These are phyloP conservation scores for Neofusicoccum cordaticola DNA, from an alignment of 2,329 filamentous ascomycete genomes.

Conservation along the genomic window DNA sequence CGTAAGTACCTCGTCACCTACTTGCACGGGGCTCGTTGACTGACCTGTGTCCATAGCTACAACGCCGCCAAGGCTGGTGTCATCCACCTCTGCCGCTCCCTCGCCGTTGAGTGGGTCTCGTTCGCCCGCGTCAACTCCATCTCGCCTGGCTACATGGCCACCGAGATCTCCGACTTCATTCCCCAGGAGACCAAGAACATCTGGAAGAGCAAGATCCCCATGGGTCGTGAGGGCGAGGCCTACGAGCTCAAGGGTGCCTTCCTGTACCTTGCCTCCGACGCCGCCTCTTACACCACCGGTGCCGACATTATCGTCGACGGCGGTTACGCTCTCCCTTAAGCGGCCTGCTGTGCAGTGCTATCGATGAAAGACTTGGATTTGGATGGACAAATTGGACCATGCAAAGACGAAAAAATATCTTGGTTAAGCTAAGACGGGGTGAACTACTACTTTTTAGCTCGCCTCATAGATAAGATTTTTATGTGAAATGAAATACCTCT, in stretches of 20 bases:
- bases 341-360: neutral
- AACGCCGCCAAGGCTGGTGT: constrained; percentile 61
- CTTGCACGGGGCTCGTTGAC: neutral
- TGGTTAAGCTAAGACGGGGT: constrained; percentile 3
- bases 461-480: constrained; percentile 12
- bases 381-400: neutral
- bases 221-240: constrained; percentile 71
- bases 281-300: constrained; percentile 72
- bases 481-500: constrained; percentile 8
- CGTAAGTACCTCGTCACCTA: neutral
- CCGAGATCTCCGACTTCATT: constrained; percentile 64
- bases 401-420: neutral
- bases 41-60: constrained; percentile 25
- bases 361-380: neutral
- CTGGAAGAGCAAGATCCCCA: constrained; percentile 76
- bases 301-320: constrained; percentile 19
- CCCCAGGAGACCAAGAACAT: constrained; percentile 66
- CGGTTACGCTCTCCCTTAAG: constrained; percentile 17
- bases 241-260: constrained; percentile 81
- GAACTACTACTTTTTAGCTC: neutral
- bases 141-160: constrained; percentile 68
- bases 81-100: constrained; percentile 61
- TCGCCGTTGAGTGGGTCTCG: constrained; percentile 68
- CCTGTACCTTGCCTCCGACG: constrained; percentile 77
- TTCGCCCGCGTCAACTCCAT: constrained; percentile 68